A percentile compares a stretch with the other conserved stretches of the same genome.
Conservation (phyloP, 257 asterid genomes). For the Salvia hispanica region DNA sequence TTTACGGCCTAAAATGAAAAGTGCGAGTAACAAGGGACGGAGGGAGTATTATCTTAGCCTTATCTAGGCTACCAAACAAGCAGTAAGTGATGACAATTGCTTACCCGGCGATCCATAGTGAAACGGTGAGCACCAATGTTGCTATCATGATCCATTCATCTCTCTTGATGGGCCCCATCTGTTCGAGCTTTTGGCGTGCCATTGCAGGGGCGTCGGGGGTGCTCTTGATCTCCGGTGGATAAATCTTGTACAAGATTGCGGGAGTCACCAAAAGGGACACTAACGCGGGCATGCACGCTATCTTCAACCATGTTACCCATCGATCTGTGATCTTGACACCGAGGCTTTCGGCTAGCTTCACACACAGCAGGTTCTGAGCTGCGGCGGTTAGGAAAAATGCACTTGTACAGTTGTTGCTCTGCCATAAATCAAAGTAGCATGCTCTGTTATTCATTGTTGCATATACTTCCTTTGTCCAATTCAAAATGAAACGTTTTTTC, state of each 20-base stretch:
- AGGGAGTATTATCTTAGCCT: too few species aligned
- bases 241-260: constrained; percentile 52
- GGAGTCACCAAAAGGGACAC: constrained; percentile 55
- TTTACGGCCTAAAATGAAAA: too few species aligned
- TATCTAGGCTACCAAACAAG: too few species aligned
- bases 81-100: too few species aligned
- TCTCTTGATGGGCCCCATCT: constrained; percentile 70
- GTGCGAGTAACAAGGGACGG: too few species aligned
- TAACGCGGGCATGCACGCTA: constrained; percentile 54
- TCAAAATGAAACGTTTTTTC: too few species aligned
- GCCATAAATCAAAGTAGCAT: not conserved
- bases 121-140: constrained; percentile 62
- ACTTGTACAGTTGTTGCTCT: constrained; percentile 67
- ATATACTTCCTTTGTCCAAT: too few species aligned
- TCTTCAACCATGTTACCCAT: constrained; percentile 83
- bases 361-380: constrained; percentile 75
- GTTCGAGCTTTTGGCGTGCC: constrained; percentile 62
- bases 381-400: constrained; percentile 87
- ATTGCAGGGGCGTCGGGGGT: constrained; percentile 76
- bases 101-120: constrained; percentile 81
- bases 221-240: constrained; percentile 68
- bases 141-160: constrained; percentile 80
- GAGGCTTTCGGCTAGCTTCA: constrained; percentile 69
- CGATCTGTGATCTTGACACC: constrained; percentile 62
- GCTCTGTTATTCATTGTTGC: too few species aligned